A percentile compares a stretch with the other conserved stretches of the same genome.
Conservation (phyloP, 768 basidiomycete genomes). For the Mycena olivaceomarginata region DNA sequence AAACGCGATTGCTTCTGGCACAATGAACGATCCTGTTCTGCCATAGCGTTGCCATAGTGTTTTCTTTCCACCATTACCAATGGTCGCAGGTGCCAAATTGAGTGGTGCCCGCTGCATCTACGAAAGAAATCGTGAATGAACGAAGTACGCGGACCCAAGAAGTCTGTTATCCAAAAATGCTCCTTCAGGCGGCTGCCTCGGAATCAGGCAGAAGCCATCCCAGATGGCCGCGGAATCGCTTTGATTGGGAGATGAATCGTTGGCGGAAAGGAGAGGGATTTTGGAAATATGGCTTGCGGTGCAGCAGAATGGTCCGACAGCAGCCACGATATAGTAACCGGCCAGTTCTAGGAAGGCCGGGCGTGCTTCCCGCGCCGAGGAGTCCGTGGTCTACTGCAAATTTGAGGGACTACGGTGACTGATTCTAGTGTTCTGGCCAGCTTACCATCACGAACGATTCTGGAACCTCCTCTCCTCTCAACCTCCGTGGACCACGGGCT, state of each 20-base stretch:
- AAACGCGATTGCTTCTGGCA: background rate
- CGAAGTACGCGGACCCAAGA: constrained; percentile 19
- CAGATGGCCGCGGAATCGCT: constrained; percentile 22
- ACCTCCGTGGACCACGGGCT: constrained; percentile 18
- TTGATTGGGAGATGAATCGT: background rate
- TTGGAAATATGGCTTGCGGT: constrained; percentile 23
- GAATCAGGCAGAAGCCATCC: background rate
- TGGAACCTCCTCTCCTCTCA: constrained; percentile 24
- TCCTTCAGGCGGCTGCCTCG: background rate
- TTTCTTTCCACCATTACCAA: background rate
- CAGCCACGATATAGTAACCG: constrained; percentile 2
- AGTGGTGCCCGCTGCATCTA: background rate
- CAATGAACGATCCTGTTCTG: background rate
- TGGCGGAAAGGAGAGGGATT: background rate
- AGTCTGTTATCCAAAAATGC: background rate
- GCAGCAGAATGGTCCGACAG: constrained; percentile 23
- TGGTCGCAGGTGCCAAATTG: background rate
- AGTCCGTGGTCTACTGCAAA: constrained; percentile 15
- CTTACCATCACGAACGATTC: constrained; percentile 26
- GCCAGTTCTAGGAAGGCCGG: background rate
- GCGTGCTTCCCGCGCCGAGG: constrained; percentile 31
- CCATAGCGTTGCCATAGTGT: constrained; percentile 15
- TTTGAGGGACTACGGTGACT: constrained; percentile 7
- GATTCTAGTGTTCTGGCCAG: constrained; percentile 19
- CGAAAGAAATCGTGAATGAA: background rate